These are phyloP conservation scores for Lachnellula suecica DNA, from an alignment of 2,329 filamentous ascomycete species.

Conservation along the genomic window DNA sequence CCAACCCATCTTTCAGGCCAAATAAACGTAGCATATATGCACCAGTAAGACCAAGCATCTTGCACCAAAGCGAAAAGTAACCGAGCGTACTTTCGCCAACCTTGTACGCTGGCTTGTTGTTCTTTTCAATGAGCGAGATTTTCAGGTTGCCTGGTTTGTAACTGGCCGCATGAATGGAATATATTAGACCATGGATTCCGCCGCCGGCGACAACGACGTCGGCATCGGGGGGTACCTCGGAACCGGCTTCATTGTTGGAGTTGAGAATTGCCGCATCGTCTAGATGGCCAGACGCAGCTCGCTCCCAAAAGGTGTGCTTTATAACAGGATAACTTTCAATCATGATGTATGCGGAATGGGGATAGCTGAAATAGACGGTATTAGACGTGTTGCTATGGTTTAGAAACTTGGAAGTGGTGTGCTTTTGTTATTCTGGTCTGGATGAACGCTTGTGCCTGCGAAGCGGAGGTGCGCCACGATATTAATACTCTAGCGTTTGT, in stretches of 20 bases:
- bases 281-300: background rate
- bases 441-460: too few relatives aligned
- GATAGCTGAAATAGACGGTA: too few relatives aligned
- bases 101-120: slow-evolving; percentile 23
- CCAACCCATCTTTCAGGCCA: slow-evolving; percentile 29
- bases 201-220: slow-evolving; percentile 27
- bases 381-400: too few relatives aligned
- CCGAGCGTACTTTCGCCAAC: slow-evolving; percentile 29
- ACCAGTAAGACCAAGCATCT: slow-evolving; percentile 17
- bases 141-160: slow-evolving; percentile 1
- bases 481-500: too few relatives aligned
- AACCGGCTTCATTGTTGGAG: slow-evolving; percentile 15
- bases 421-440: too few relatives aligned
- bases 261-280: slow-evolving; percentile 16
- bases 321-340: background rate
- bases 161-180: slow-evolving; percentile 24
- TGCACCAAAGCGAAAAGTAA: slow-evolving; percentile 23
- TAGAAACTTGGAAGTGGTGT: too few relatives aligned
- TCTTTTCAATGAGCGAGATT: slow-evolving; percentile 24
- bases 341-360: too few relatives aligned
- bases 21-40: slow-evolving; percentile 22
- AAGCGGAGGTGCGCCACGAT: too few relatives aligned
- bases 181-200: slow-evolving; percentile 27
- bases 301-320: background rate
- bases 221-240: slow-evolving; percentile 13